Base-by-base conservation (phyloP, 164 flowering plant genomes). In the Nymphaea colorata region DNA sequence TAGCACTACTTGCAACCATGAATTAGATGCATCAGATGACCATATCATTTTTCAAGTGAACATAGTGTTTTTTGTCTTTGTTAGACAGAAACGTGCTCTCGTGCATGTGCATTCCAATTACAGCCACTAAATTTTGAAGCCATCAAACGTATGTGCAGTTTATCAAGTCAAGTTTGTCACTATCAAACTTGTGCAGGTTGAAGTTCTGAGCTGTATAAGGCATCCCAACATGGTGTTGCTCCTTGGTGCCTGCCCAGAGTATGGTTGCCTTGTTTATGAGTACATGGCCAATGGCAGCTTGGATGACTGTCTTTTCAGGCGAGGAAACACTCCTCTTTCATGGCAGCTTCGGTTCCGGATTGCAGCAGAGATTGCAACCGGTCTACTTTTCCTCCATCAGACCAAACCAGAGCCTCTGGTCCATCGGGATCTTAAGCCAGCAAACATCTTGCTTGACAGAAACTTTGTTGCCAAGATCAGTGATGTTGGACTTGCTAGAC, bases 151-250 rank as follows among this genome's bases (percentile, higher is more conserved):
- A 25, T 25, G 36, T 25, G 36, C 36, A 25, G 36, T 25, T 51
- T 51, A 51, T 51, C 14, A 15, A 51, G 5, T 51, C 14, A 51
- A 51, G 14, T 15, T 51, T 51, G 8, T 7, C 57, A 15, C 12
- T 51, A 10, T 10, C 15, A 10, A 51, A 61, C 12, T 61, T 61
- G 36, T 75, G 76, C 83, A 86, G 90, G 81, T 87, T 67, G 88
- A 83, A 79, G 83, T 87, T n/a, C 79, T 87, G 36, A 84, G 90
- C 69, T 77, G 85, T 84, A 86, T 86, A n/a, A 67, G 90, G 66
- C 93, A 87, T 72, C 93, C 93, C 17, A 87, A 87, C 81, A 87
- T 87, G 90, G 93, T 87, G 65, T 88, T 87, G 63, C 90, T 87
- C 55, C 82, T 87, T n/a, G 93, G 90, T 68, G 93, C 93, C 10